These are phyloP conservation scores for Paecilomyces formosus DNA, from an alignment of 2,329 filamentous ascomycete genomes.

Conservation along the genomic window DNA sequence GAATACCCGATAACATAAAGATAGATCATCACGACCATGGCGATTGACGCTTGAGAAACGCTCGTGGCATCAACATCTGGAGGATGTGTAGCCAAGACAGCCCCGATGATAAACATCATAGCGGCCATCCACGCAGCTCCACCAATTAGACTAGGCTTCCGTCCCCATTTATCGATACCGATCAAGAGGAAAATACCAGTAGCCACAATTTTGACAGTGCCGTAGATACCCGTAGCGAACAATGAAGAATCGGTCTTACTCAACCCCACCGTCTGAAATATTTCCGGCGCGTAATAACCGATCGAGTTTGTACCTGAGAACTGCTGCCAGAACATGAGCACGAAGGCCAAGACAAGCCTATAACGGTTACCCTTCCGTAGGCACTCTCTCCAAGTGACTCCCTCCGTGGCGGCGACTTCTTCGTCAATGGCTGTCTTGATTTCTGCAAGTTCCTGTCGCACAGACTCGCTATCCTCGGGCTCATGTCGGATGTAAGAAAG, in stretches of 20 bases:
- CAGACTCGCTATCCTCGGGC: slow-evolving; percentile 13
- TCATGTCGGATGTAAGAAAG: slow-evolving; percentile 31
- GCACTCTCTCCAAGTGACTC: slow-evolving; percentile 35
- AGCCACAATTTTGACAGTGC: slow-evolving; percentile 30
- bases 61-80: slow-evolving; percentile 16
- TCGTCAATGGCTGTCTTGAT: slow-evolving; percentile 35
- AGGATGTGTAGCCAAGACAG: slow-evolving; percentile 24
- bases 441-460: slow-evolving; percentile 29
- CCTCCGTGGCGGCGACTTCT: slow-evolving; percentile 31
- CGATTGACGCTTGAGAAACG: slow-evolving; percentile 24
- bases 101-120: slow-evolving; percentile 35
- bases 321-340: slow-evolving; percentile 36
- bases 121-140: slow-evolving; percentile 25
- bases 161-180: slow-evolving; percentile 31
- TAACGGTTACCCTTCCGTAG: slow-evolving; percentile 29
- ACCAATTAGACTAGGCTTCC: slow-evolving; percentile 26
- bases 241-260: slow-evolving; percentile 24
- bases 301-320: slow-evolving; percentile 33
- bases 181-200: slow-evolving; percentile 29
- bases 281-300: slow-evolving; percentile 32
- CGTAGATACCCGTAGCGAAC: slow-evolving; percentile 32
- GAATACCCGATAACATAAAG: slow-evolving; percentile 36
- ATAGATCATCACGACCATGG: slow-evolving; percentile 43
- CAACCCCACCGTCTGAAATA: slow-evolving; percentile 29
- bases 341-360: slow-evolving; percentile 28